Conservation (phyloP, 805 yeast species). For the Yarrowia sp. region DNA sequence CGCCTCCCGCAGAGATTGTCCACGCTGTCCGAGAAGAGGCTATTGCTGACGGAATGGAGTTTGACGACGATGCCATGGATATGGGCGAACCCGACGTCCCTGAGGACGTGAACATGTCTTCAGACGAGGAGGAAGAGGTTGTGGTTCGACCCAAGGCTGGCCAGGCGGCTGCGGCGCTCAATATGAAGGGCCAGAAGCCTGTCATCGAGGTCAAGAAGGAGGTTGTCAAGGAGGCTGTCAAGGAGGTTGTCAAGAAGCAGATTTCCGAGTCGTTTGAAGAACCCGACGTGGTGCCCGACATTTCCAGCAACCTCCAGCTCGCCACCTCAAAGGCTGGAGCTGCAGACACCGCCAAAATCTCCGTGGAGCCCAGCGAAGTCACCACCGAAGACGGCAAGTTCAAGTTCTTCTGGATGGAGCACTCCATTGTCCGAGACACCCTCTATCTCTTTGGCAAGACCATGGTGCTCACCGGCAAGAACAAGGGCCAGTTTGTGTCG, state of each 20-base stretch:
- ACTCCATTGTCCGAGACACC: slow-evolving; percentile 73
- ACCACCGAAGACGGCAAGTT: slow-evolving; percentile 48
- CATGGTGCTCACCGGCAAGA: slow-evolving; percentile 60
- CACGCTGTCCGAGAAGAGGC: slow-evolving; percentile 38
- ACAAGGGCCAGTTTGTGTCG: slow-evolving; percentile 61
- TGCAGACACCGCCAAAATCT: background rate
- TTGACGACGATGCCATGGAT: background rate
- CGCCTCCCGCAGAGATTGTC: slow-evolving; percentile 21
- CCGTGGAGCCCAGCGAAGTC: background rate
- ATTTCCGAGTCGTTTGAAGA: slow-evolving; percentile 43
- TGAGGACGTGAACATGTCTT: background rate
- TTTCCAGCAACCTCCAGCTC: background rate
- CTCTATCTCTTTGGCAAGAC: slow-evolving; percentile 80
- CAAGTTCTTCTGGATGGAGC: slow-evolving; percentile 90
- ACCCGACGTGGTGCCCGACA: slow-evolving; percentile 58
- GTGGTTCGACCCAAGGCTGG: slow-evolving; percentile 28
- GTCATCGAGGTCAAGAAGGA: slow-evolving; percentile 1
- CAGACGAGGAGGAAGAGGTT: slow-evolving; percentile 32
- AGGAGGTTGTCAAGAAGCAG: background rate
- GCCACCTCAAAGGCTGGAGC: background rate
- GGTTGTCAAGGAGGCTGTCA: slow-evolving; percentile 3
- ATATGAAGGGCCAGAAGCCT: slow-evolving; percentile 25
- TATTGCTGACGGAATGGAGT: slow-evolving; percentile 34
- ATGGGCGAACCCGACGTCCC: slow-evolving; percentile 9
- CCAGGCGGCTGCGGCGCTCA: slow-evolving; percentile 6